phyloP scores from a whole-genome alignment of 495 filamentous ascomycete species.

The Penicillium salamii region DNA sequence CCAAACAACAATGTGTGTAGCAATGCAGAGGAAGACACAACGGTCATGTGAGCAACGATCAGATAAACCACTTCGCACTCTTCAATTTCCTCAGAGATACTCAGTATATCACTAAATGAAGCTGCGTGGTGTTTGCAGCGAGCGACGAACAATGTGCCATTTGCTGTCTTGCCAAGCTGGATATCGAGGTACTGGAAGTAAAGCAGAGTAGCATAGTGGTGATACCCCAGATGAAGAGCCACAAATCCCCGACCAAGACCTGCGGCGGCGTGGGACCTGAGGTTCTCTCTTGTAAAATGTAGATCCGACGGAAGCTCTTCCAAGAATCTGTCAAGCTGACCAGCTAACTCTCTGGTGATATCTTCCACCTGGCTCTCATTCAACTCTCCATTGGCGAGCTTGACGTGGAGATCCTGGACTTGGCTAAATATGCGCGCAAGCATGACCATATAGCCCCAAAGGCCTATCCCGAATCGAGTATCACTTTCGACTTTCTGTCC shows the following conservation, averaged over 20 bases:
- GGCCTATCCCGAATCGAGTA: not conserved
- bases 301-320: constrained; percentile 6
- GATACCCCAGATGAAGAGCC: constrained; percentile 28
- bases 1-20: constrained; percentile 30
- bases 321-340: constrained; percentile 12
- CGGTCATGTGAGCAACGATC: constrained; percentile 30
- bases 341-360: constrained; percentile 5
- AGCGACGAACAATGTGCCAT: constrained; percentile 11
- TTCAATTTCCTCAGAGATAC: constrained; percentile 5
- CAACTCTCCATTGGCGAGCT: constrained; percentile 10
- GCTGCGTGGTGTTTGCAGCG: constrained; percentile 28
- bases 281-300: constrained; percentile 12
- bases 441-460: constrained; percentile 22
- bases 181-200: constrained; percentile 26
- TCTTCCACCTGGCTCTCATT: constrained; percentile 7
- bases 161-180: constrained; percentile 2
- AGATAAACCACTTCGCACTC: constrained; percentile 25
- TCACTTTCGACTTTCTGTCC: not conserved
- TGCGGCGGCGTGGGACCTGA: constrained; percentile 13
- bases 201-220: constrained; percentile 28
- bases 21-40: constrained; percentile 26
- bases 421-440: constrained; percentile 18
- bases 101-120: constrained; percentile 22
- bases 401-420: constrained; percentile 17
- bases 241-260: constrained; percentile 25